These are phyloP conservation scores for Dactylellina drechsleri DNA, from an alignment of 2,329 filamentous ascomycete species.

Conservation along the genomic window DNA sequence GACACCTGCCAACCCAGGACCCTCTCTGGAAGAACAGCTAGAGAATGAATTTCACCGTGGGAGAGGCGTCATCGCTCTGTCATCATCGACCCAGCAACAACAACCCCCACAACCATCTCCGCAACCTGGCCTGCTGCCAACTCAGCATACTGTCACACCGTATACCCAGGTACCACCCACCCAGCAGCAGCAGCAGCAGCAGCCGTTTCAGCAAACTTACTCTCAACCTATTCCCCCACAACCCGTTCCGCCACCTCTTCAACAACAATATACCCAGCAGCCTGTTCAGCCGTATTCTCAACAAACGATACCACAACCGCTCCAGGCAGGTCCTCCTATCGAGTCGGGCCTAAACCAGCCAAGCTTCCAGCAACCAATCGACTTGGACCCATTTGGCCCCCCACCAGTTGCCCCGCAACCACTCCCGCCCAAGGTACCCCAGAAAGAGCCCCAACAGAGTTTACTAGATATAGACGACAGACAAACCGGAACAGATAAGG, in stretches of 20 bases:
- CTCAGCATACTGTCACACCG: conserved; percentile 13
- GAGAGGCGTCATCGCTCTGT: conserved; percentile 29
- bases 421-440: conserved; percentile 29
- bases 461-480: conserved; percentile 31
- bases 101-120: conserved; percentile 12
- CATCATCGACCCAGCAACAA: conserved; percentile 2
- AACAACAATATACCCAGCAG: conserved; percentile 13
- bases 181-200: conserved; percentile 11
- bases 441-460: conserved; percentile 24
- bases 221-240: neutral
- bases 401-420: conserved; percentile 6
- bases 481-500: conserved; percentile 39
- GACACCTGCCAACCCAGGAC: conserved; percentile 7
- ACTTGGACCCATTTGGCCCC: conserved; percentile 30
- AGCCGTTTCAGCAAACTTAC: conserved; percentile 8
- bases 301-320: conserved; percentile 1
- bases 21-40: conserved; percentile 46
- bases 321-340: no score
- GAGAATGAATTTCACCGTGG: conserved; percentile 50
- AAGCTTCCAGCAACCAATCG: conserved; percentile 4
- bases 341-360: no score
- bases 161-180: conserved; percentile 3
- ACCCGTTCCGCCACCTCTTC: neutral
- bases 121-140: conserved; percentile 9
- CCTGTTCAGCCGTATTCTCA: neutral